A percentile compares a stretch with the other conserved stretches of the same genome.
Evolutionary conservation across 768 basidiomycete species (phyloP).

Genomic region (Trametes gibbosa): DNA sequence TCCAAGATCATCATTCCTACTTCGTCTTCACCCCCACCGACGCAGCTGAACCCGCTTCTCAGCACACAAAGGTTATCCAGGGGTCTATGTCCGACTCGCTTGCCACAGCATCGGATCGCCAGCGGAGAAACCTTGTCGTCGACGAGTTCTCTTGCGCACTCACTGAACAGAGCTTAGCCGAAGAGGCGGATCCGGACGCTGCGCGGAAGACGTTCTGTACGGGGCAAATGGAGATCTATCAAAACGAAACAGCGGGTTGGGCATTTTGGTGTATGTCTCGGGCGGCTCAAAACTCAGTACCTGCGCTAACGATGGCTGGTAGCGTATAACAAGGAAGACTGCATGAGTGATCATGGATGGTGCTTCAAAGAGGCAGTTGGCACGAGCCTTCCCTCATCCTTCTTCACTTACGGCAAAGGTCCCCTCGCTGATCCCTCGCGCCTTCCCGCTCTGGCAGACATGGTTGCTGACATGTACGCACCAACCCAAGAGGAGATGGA

Average conservation of each 20-base stretch:
- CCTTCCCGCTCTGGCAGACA: conserved; percentile 24
- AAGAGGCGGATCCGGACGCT: conserved; percentile 41
- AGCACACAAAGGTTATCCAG: conserved; percentile 41
- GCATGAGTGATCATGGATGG: conserved; percentile 60
- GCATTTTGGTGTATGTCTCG: conserved; percentile 60
- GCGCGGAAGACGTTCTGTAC: conserved; percentile 53
- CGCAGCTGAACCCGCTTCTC: conserved; percentile 39
- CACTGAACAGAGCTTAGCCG: conserved; percentile 45
- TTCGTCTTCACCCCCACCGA: conserved; percentile 63
- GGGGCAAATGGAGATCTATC: conserved; percentile 57
- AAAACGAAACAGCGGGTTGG: conserved; percentile 59
- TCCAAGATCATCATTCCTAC: conserved; percentile 75
- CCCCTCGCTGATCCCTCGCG: conserved; percentile 22
- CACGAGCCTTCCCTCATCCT: conserved; percentile 51
- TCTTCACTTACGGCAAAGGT: conserved; percentile 49
- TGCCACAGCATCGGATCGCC: conserved; percentile 27
- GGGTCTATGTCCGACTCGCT: conserved; percentile 28
- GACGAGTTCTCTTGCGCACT: conserved; percentile 55
- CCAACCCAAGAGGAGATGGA: conserved; percentile 15
- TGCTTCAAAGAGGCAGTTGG: conserved; percentile 65
- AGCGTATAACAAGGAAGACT: conserved; percentile 65
- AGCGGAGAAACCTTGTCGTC: conserved; percentile 44
- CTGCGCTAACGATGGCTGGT: not conserved
- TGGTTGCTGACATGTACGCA: conserved; percentile 20
- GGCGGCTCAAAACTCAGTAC: not conserved